Evolutionary conservation across 75 land plant species (phyloP), one percentile per base, ranked within the genome.

Genomic region (Ceratopteris richardii): DNA sequence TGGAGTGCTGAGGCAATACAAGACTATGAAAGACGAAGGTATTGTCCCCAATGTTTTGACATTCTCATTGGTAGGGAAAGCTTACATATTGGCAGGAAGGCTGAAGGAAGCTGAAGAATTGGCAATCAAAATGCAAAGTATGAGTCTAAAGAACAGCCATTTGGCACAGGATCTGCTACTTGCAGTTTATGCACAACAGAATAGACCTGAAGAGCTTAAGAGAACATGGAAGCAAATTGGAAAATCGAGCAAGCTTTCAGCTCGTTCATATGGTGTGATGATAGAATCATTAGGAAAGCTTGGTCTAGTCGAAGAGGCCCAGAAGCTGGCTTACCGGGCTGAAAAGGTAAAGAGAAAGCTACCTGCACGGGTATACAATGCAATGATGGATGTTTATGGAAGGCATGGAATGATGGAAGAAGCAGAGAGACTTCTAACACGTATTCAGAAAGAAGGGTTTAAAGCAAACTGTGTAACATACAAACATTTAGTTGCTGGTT

Each of bases 41-140:
- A 57, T 78, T 65, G 44, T 11, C 18, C 66, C 60, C 19, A 72
- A 72, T 76, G 66, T 54, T 46, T 67, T 81, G 25, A 81, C 74
- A 17, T 85, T 66, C 51, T 75, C 77, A 0, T 29, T 73, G 48
- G 57, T 78, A 54, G 79, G 76, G 12, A 85, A 78, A 48, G 88
- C 77, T 22, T 82, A 76, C 36, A 74, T 79, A 31, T 71, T 57
- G 25, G 60, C 19, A 1, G 70, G 71, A 12, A 74, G 27, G 30
- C 26, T 63, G 17, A 66, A 67, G 4, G 61, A 67, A 27, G 77
- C 77, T 0, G 66, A 63, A 31, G 33, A 1, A 19, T 23, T 74
- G 44, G 51, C 68, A 31, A 62, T 57, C 36, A 60, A 74, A 33
- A 63, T 62, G 57, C 39, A 52, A 63, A 27, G 39, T 39, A 13